A percentile compares a stretch with the other conserved stretches of the same genome.
phyloP scores from a whole-genome alignment of 345 rosid genomes.

The Eucalyptus tenuipes region DNA sequence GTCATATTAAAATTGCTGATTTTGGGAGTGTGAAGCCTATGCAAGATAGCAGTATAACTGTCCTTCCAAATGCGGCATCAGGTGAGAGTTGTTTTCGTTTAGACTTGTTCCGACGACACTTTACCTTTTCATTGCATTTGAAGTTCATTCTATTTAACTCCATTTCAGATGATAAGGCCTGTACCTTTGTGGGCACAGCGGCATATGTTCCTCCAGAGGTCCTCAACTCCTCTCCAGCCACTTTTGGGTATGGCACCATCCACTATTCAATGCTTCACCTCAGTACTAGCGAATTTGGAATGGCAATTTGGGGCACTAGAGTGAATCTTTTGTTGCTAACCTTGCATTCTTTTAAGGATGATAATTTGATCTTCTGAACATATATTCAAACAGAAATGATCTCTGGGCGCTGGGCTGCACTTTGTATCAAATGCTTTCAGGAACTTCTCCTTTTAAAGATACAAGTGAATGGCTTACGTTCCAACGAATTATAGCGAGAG shows the following conservation, averaged over 20 bases:
- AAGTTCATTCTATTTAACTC: not conserved
- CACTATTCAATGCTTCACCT: not conserved
- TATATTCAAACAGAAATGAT: conserved; percentile 71
- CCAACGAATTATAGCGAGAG: conserved; percentile 92
- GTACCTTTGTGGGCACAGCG: conserved; percentile 96
- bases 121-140: not conserved
- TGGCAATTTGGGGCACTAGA: not conserved
- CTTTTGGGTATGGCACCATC: conserved; percentile 58
- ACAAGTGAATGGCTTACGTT: conserved; percentile 98
- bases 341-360: not conserved
- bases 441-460: conserved; percentile 96
- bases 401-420: conserved; percentile 99
- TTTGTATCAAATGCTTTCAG: conserved; percentile 99
- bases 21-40: conserved; percentile 98
- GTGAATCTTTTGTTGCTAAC: not conserved
- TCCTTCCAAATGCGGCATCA: conserved; percentile 90
- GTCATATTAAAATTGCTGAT: conserved; percentile 93
- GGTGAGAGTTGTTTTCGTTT: conserved; percentile 25
- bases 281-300: not conserved
- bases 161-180: conserved; percentile 79
- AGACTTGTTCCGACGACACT: not conserved
- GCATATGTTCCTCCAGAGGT: conserved; percentile 99
- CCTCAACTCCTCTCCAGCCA: conserved; percentile 96
- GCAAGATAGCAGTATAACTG: conserved; percentile 84
- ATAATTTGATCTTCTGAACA: not conserved